Evolutionary conservation across 306 rosid genomes (phyloP).

Genomic region (Cucurbita pepo): DNA sequence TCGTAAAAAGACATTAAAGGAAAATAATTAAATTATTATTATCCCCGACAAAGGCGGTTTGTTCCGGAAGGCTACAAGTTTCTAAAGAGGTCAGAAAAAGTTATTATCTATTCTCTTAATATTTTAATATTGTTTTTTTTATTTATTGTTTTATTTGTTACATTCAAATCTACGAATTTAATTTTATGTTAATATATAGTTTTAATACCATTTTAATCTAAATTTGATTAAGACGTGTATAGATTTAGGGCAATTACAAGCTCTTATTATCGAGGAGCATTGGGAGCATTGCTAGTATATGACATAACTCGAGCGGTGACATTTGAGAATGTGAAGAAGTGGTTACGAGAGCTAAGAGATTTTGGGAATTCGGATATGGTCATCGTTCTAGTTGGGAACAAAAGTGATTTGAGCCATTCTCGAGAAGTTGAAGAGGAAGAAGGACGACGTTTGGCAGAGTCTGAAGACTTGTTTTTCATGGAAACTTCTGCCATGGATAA

Average conservation of each 20-base stretch:
- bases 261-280: slow-evolving; percentile 87
- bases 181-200: too few relatives aligned
- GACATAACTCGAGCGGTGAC: slow-evolving; percentile 47
- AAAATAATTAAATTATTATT: not conserved
- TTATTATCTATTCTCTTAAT: not conserved
- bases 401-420: slow-evolving; percentile 44
- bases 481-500: slow-evolving; percentile 85
- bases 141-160: too few relatives aligned
- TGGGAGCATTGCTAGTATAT: slow-evolving; percentile 70
- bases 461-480: slow-evolving; percentile 59
- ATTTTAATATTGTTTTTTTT: too few relatives aligned
- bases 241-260: slow-evolving; percentile 95
- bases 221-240: not conserved
- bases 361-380: slow-evolving; percentile 59
- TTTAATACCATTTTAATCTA: too few relatives aligned
- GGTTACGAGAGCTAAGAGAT: slow-evolving; percentile 65
- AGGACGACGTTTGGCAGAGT: slow-evolving; percentile 44
- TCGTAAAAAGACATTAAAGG: not conserved
- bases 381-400: slow-evolving; percentile 60
- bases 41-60: not conserved
- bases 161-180: too few relatives aligned
- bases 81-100: not conserved
- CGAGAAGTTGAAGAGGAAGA: slow-evolving; percentile 64
- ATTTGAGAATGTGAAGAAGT: slow-evolving; percentile 43
- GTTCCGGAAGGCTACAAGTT: not conserved